phyloP scores from a whole-genome alignment of 164 flowering plant genomes.

The Echeveria elegans region DNA sequence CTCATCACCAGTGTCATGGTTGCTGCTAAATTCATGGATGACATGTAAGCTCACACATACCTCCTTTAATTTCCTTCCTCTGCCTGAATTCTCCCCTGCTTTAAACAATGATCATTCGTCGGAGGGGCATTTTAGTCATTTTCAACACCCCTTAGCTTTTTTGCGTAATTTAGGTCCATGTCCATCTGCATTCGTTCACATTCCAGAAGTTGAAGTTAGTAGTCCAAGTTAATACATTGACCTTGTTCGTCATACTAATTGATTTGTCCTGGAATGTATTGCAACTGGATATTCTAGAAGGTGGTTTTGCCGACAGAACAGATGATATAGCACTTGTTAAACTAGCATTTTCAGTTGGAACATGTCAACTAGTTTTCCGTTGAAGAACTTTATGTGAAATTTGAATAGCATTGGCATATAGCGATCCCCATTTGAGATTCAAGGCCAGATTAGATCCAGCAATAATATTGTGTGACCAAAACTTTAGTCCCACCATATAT shows the following conservation, averaged over 20 bases:
- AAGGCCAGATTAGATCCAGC: background rate
- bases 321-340: background rate
- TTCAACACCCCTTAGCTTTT: background rate
- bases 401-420: background rate
- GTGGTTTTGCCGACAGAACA: background rate
- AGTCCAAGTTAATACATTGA: background rate
- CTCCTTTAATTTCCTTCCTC: background rate
- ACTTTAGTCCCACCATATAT: background rate
- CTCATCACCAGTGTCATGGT: constrained; percentile 66
- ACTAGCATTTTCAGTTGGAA: background rate
- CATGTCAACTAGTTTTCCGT: background rate
- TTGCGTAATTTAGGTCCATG: background rate
- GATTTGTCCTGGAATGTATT: background rate
- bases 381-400: background rate
- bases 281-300: background rate
- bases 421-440: background rate
- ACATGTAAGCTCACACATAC: constrained; percentile 38
- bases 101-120: background rate
- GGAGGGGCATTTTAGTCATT: background rate
- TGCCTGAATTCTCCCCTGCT: background rate
- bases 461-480: background rate
- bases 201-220: background rate
- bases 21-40: constrained; percentile 72
- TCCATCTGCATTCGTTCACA: background rate
- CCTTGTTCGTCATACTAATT: background rate